These are phyloP conservation scores for Eucalyptus cloeziana DNA, from an alignment of 345 rosid genomes.

Conservation along the genomic window DNA sequence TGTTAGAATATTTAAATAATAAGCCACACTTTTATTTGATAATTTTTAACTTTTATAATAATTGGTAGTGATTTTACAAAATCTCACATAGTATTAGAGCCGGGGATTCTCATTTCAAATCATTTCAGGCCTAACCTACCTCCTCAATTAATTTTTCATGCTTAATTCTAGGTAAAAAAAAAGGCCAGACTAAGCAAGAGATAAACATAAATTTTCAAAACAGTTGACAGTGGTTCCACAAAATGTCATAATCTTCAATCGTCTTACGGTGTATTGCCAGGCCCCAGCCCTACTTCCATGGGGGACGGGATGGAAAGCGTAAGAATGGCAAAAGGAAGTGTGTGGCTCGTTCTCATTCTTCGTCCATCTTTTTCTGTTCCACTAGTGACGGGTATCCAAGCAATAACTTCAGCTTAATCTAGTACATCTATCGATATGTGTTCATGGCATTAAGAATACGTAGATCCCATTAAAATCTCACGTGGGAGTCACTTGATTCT, in stretches of 20 bases:
- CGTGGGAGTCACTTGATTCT: neutral
- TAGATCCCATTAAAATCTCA: neutral
- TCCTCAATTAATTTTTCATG: no score
- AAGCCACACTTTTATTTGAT: no score
- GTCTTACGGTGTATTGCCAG: neutral
- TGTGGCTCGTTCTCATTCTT: neutral
- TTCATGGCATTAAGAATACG: no score
- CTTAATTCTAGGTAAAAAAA: no score
- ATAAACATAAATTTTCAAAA: no score
- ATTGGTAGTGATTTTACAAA: accelerated
- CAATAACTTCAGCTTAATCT: neutral
- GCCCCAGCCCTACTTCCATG: neutral
- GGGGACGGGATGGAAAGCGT: neutral
- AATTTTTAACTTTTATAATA: no score
- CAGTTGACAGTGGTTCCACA: accelerated
- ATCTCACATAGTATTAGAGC: no score
- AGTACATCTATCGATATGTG: neutral
- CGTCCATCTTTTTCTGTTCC: neutral
- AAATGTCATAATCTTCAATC: neutral
- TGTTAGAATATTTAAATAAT: no score
- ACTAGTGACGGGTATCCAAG: neutral
- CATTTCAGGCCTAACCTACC: no score
- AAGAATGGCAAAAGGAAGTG: neutral
- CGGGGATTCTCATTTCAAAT: no score
- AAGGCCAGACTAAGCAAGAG: no score